Evolutionary conservation across 306 rosid genomes (phyloP).

Genomic region (Dicorynia guianensis): DNA sequence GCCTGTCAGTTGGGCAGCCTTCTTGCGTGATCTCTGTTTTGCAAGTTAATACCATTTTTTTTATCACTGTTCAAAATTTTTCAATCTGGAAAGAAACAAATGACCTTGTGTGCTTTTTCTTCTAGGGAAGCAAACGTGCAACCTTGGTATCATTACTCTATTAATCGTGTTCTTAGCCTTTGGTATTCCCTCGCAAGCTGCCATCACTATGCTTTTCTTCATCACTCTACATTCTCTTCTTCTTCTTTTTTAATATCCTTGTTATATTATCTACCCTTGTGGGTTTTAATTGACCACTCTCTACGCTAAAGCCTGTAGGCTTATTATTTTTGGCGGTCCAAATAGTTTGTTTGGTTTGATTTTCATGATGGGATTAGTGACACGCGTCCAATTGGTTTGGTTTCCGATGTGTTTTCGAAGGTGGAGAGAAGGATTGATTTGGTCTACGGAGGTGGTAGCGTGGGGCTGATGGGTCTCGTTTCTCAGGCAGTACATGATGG

Average conservation of each 20-base stretch:
- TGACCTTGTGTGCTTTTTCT: constrained; percentile 39
- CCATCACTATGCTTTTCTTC: constrained; percentile 40
- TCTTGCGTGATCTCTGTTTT: constrained; percentile 87
- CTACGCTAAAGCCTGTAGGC: constrained; percentile 13
- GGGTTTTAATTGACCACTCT: constrained; percentile 3
- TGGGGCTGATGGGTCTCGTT: constrained; percentile 99
- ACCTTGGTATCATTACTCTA: constrained; percentile 66
- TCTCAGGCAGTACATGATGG: constrained; percentile 99
- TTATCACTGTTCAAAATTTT: background rate
- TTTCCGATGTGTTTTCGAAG: constrained; percentile 61
- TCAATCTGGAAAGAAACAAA: background rate
- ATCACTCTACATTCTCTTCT: background rate
- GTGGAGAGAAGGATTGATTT: constrained; percentile 97
- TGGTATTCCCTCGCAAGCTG: constrained; percentile 51
- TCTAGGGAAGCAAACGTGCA: constrained; percentile 86
- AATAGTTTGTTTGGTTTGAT: constrained; percentile 1
- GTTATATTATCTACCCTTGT: background rate
- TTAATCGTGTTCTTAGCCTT: constrained; percentile 60
- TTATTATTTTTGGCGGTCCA: background rate
- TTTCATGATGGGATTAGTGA: constrained; percentile 46
- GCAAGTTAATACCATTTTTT: background rate
- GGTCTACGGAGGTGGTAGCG: constrained; percentile 99
- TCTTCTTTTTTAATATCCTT: background rate
- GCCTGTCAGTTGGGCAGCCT: constrained; percentile 92
- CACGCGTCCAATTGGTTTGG: constrained; percentile 59